Evolutionary conservation across 768 basidiomycete genomes (phyloP).

Genomic region (Rhizopogon roseolus): DNA sequence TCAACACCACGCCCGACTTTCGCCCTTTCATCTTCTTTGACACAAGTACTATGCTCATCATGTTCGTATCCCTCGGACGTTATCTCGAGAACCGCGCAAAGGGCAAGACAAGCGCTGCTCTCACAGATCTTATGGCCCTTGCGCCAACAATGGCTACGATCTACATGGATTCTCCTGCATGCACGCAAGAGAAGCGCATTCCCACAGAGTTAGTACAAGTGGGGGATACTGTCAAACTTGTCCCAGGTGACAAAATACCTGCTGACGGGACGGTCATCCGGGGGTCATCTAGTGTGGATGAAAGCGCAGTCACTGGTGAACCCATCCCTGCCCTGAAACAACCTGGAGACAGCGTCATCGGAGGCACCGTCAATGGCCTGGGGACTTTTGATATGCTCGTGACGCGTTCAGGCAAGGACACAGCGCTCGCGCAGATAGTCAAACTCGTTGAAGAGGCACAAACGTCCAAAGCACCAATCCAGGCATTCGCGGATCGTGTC

Average conservation of each 20-base stretch:
- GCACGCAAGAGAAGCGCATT: slow-evolving; percentile 84
- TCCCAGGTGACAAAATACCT: slow-evolving; percentile 94
- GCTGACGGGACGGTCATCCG: slow-evolving; percentile 89
- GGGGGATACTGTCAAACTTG: slow-evolving; percentile 88
- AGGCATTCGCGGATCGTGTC: slow-evolving; percentile 91
- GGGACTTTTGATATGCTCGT: slow-evolving; percentile 98
- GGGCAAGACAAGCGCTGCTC: slow-evolving; percentile 92
- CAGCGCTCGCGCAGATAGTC: slow-evolving; percentile 94
- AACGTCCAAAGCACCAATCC: slow-evolving; percentile 96
- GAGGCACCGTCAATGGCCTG: slow-evolving; percentile 93
- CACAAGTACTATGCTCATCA: slow-evolving; percentile 97
- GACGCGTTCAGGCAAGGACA: slow-evolving; percentile 93
- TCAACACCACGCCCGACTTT: slow-evolving; percentile 60
- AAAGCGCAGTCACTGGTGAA: slow-evolving; percentile 96
- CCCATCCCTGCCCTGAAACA: slow-evolving; percentile 85
- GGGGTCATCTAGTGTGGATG: slow-evolving; percentile 87
- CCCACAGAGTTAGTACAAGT: slow-evolving; percentile 94
- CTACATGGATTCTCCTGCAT: slow-evolving; percentile 79
- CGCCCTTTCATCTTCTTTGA: slow-evolving; percentile 94
- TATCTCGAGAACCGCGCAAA: slow-evolving; percentile 97
- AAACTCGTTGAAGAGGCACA: slow-evolving; percentile 97
- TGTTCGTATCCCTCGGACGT: slow-evolving; percentile 93
- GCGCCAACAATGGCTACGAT: slow-evolving; percentile 95
- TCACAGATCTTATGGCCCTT: slow-evolving; percentile 95
- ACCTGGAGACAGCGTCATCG: slow-evolving; percentile 82